Evolutionary conservation across 169 alveolate genomes (phyloP), one percentile per base, ranked within the genome.

Genomic region (Hammondia hammondi): DNA sequence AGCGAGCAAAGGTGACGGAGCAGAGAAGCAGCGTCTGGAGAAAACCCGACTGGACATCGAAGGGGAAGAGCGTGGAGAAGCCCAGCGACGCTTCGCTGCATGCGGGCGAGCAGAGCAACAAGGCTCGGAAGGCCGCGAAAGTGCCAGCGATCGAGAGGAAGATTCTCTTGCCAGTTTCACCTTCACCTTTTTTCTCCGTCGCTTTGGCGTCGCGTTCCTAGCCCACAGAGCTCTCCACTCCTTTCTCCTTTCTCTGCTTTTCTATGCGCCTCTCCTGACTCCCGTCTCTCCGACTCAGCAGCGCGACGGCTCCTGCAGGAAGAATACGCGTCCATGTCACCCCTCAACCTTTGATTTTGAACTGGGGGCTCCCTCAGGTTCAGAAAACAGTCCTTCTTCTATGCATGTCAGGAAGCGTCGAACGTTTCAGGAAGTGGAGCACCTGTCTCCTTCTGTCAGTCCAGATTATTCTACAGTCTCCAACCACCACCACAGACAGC

Each of bases 211-310:
- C 17, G 90, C 90, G 29, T 82, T 82, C 71, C 70, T 82, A 3
- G 67, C 90, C 19, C 90, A 45, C 37, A 35, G 37, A 17, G 90
- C 70, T 4, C 29, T 82, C 29, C 90, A 82, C 70, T 82, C 90
- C 27, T 82, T 82, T 35, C 43, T 82, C 32, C 90, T 82, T 21
- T 82, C 90, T 24, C 57, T 82, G n/a, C 90, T 82, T 21, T 82
- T 43, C 90, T 82, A 35, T 2, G 57, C 90, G 29, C 90, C 90
- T 5, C 71, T 82, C 37, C 70, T 82, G 12, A 35, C 57, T 14
- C n/a, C 90, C 7, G 70, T 82, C 9, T 77, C 87, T 43, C 56
- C 87, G 43, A 24, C 24, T 6, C 87, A 77, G 48, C 87, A 77
- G 87, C 45, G 48, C 12, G 87, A 37, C 19, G 87, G 52, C 7